Evolutionary conservation across 2,329 filamentous ascomycete genomes (phyloP), one percentile per base, ranked within the genome.

Genomic region (Pseudogymnoascus verrucosus): DNA sequence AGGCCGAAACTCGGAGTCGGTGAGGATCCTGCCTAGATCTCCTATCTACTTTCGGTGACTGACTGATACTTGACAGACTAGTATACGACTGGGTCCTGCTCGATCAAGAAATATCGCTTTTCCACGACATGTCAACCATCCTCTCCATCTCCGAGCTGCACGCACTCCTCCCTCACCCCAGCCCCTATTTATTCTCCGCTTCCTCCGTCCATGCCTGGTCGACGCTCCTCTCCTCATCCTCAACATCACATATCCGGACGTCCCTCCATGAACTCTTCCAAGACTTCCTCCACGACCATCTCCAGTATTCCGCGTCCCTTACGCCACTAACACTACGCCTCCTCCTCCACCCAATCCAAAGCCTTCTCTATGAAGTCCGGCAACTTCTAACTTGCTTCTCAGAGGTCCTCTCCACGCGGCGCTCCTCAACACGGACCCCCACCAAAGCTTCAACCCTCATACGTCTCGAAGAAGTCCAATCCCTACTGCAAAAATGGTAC

Each of bases 51-150:
- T 16, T 16, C 23, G 12, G 23, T 16, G 44, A 54, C 57, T 16
- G 44, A 54, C 57, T 66, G 69, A 73, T 54, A 65, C 61, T 63
- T 51, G 42, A 61, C 69, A 88, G 87, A 68, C 77, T 90, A 34
- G 83, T 89, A n/a, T 89, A 90, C 74, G 89, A 87, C 63, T 90
- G 87, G 85, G 84, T 88, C 19, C 88, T 89, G 83, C 81, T 89
- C 23, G 88, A 91, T 70, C 87, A 90, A 69, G 88, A 91, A 73
- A 76, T 89, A 63, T 84, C 84, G 59, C 76, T 89, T 7, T 89
- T 89, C 74, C 81, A 88, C 67, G 86, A 89, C 69, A 83, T 80
- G 0, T 78, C 80, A 1, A 84, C 86, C 0, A 76, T 89, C 34
- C 82, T 90, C 63, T 83, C 85, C 12, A 82, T 89, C 62, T 86